Evolutionary conservation across 306 rosid species (phyloP).

Genomic region (Styphnolobium japonicum): DNA sequence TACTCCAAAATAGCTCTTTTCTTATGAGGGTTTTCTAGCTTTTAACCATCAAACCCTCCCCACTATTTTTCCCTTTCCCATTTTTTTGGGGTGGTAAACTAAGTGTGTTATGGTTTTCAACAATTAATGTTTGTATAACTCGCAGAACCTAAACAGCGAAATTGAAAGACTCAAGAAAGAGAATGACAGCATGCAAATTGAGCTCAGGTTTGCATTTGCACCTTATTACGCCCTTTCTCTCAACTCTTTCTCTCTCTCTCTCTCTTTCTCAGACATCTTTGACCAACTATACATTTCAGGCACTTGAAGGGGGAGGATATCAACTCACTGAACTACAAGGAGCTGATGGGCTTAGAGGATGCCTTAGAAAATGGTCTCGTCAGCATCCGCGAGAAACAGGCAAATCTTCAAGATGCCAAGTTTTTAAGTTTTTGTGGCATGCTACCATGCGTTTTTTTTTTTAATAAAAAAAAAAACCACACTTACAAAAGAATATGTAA

Average conservation of each 20-base stretch:
- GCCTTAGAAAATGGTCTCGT: constrained; percentile 54
- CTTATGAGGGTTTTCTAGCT: constrained; percentile 10
- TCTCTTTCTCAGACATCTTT: background rate
- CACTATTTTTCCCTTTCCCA: background rate
- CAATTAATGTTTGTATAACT: background rate
- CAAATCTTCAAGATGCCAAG: background rate
- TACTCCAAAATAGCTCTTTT: background rate
- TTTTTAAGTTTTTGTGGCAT: background rate
- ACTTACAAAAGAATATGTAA: no score
- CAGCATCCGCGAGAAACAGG: constrained; percentile 43
- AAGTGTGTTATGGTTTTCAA: background rate
- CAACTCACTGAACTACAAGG: constrained; percentile 42
- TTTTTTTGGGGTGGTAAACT: background rate
- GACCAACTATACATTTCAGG: constrained; percentile 35
- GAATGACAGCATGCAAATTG: constrained; percentile 71
- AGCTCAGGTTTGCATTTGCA: constrained; percentile 40
- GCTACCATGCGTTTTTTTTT: background rate
- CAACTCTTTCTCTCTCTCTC: background rate
- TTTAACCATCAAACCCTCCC: background rate
- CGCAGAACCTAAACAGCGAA: constrained; percentile 61
- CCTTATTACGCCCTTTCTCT: background rate
- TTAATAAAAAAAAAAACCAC: no score
- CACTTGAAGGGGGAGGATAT: constrained; percentile 71
- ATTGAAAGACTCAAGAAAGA: constrained; percentile 73
- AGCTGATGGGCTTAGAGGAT: constrained; percentile 44